phyloP scores from a whole-genome alignment of 2,329 filamentous ascomycete species.

The Pestalotiopsis sp. region DNA sequence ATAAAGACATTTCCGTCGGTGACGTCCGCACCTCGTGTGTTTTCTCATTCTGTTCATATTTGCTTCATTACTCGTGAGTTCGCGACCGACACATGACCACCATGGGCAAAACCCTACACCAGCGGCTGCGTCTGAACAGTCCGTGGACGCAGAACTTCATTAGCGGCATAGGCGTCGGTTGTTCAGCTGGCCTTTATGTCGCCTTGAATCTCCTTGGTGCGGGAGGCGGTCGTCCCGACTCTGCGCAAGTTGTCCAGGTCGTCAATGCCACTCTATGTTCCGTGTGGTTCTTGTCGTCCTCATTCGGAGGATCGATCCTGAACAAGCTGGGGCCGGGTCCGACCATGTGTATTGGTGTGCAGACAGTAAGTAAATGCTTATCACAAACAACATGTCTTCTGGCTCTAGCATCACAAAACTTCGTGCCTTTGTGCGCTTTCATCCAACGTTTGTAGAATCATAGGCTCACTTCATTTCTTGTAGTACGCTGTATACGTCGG shows the following conservation, averaged over 20 bases:
- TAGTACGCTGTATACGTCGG: constrained; percentile 31
- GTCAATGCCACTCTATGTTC: constrained; percentile 30
- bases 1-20: not conserved
- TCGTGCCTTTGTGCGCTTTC: too few relatives aligned
- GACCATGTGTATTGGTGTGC: constrained; percentile 25
- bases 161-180: constrained; percentile 10
- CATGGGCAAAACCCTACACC: not conserved
- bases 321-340: constrained; percentile 28
- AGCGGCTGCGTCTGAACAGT: not conserved
- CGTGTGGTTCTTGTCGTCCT: constrained; percentile 30
- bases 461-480: not conserved
- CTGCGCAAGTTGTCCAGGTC: constrained; percentile 28
- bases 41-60: not conserved
- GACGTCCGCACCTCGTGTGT: not conserved
- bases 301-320: constrained; percentile 28
- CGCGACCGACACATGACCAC: not conserved
- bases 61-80: not conserved
- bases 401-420: not conserved
- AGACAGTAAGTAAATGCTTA: not conserved
- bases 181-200: constrained; percentile 11
- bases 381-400: too few relatives aligned
- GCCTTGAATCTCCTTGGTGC: constrained; percentile 25
- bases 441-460: too few relatives aligned
- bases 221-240: constrained; percentile 29
- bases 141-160: constrained; percentile 9